A percentile compares a stretch with the other conserved stretches of the same genome.
Evolutionary conservation across 805 yeast species (phyloP).

Genomic region (Candida nonsorbophila): DNA sequence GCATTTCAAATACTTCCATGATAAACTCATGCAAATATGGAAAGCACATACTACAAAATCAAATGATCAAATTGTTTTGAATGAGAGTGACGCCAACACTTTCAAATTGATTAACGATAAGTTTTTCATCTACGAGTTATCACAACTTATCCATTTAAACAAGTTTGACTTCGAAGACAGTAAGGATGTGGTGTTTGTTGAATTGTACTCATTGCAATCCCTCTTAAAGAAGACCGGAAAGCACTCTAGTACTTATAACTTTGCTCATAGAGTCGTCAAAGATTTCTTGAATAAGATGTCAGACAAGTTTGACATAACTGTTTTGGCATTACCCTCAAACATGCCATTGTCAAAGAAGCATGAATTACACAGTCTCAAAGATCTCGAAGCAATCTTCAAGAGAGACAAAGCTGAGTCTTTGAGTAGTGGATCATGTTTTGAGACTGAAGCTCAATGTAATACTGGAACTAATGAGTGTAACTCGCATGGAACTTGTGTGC

Average conservation of each 20-base stretch:
- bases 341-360: too few relatives aligned
- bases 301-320: slow-evolving; percentile 19
- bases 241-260: slow-evolving; percentile 34
- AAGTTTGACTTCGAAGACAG: slow-evolving; percentile 9
- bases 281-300: slow-evolving; percentile 17
- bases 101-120: slow-evolving; percentile 38
- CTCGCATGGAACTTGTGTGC: slow-evolving; percentile 49
- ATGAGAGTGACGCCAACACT: slow-evolving; percentile 7
- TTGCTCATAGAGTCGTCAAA: slow-evolving; percentile 31
- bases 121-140: slow-evolving; percentile 42
- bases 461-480: slow-evolving; percentile 44
- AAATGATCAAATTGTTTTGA: neutral
- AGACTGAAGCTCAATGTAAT: slow-evolving; percentile 43
- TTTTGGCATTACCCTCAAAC: slow-evolving; percentile 18
- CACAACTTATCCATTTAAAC: slow-evolving; percentile 41
- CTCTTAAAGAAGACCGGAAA: slow-evolving; percentile 40
- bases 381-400: slow-evolving; percentile 1
- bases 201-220: slow-evolving; percentile 37
- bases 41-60: slow-evolving; percentile 1
- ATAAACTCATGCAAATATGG: slow-evolving; percentile 5
- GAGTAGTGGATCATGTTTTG: slow-evolving; percentile 21
- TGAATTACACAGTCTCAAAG: too few relatives aligned
- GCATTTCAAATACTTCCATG: slow-evolving; percentile 7
- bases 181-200: slow-evolving; percentile 26
- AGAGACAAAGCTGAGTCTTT: slow-evolving; percentile 3